Conservation (phyloP, 2,329 filamentous ascomycete species). For the Colletotrichum euphorbiae region DNA sequence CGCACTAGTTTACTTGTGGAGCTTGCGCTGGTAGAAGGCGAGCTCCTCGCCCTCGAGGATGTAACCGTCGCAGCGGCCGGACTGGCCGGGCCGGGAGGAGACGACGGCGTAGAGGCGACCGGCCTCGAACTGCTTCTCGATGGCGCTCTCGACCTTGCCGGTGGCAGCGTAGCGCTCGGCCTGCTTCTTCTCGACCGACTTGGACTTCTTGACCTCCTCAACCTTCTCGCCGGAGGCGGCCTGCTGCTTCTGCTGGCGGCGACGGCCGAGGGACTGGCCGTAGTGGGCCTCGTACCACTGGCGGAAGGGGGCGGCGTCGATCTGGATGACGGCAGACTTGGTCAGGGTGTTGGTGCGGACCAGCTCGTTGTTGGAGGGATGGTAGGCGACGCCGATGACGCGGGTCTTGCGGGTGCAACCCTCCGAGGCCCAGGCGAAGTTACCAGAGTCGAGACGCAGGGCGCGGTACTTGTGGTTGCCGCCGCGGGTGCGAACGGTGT, state of each 20-base stretch:
- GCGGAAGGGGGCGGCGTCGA: conserved; percentile 98
- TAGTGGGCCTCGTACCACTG: conserved; percentile 99
- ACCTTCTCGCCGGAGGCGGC: conserved; percentile 67
- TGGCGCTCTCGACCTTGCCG: conserved; percentile 91
- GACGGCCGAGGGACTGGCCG: conserved; percentile 87
- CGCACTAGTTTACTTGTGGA: conserved; percentile 85
- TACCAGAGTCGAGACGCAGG: conserved; percentile 97
- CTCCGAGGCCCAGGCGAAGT: conserved; percentile 99
- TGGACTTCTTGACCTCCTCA: conserved; percentile 90
- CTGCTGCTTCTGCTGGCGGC: conserved; percentile 84
- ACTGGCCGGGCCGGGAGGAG: conserved; percentile 94
- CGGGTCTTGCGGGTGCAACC: conserved; percentile 98
- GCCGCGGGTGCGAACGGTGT: conserved; percentile 96
- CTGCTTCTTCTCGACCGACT: conserved; percentile 97
- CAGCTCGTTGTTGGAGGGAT: conserved; percentile 99
- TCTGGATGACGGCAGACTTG: conserved; percentile 97
- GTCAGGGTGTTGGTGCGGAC: conserved; percentile 99
- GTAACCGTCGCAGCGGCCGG: conserved; percentile 96
- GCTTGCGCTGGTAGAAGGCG: conserved; percentile 99
- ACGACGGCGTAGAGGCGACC: conserved; percentile 96
- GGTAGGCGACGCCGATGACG: conserved; percentile 98
- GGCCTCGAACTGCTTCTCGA: conserved; percentile 99
- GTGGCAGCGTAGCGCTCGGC: conserved; percentile 81
- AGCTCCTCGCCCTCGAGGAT: conserved; percentile 99
- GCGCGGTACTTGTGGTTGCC: conserved; percentile 99